Evolutionary conservation across 208 protist species (phyloP).

Genomic region (Crithidia sp.): DNA sequence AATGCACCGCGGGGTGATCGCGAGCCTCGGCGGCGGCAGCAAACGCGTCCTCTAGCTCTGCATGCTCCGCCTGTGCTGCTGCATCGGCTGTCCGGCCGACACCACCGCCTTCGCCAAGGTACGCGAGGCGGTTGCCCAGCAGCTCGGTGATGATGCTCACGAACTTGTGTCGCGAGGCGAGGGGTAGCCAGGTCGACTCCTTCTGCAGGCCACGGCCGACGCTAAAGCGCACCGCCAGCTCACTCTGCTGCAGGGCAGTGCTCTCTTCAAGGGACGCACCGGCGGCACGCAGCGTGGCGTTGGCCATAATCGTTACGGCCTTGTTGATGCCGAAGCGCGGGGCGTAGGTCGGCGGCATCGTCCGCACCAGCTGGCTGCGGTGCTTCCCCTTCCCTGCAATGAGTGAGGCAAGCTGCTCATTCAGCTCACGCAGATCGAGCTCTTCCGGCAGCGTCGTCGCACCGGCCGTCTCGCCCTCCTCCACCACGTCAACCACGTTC

Average conservation of each 20-base stretch:
- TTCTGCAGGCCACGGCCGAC: constrained; percentile 60
- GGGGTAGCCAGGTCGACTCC: constrained; percentile 77
- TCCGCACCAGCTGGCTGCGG: constrained; percentile 33
- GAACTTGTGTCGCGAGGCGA: constrained; percentile 35
- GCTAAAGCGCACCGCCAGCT: constrained; percentile 63
- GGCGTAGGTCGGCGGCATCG: constrained; percentile 46
- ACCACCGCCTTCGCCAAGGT: background rate
- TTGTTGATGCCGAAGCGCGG: constrained; percentile 72
- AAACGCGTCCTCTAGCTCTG: constrained; percentile 5
- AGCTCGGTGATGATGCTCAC: constrained; percentile 3
- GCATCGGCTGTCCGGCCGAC: background rate
- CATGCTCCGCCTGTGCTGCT: background rate
- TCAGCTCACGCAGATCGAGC: constrained; percentile 14
- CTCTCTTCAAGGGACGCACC: constrained; percentile 14
- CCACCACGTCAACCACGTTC: constrained; percentile 16
- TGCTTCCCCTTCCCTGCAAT: constrained; percentile 35
- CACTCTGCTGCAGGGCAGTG: constrained; percentile 38
- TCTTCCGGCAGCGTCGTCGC: constrained; percentile 6
- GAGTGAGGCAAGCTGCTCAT: constrained; percentile 6
- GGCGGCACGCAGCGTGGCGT: constrained; percentile 15
- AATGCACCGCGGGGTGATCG: constrained; percentile 24
- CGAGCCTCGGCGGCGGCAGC: background rate
- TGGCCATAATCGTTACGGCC: constrained; percentile 30
- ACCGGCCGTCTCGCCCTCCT: constrained; percentile 16
- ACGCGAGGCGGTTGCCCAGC: background rate